A percentile compares a stretch with the other conserved stretches of the same genome.
These are phyloP conservation scores for Selenicereus undatus DNA, from an alignment of 148 eudicot genomes.

Conservation along the genomic window DNA sequence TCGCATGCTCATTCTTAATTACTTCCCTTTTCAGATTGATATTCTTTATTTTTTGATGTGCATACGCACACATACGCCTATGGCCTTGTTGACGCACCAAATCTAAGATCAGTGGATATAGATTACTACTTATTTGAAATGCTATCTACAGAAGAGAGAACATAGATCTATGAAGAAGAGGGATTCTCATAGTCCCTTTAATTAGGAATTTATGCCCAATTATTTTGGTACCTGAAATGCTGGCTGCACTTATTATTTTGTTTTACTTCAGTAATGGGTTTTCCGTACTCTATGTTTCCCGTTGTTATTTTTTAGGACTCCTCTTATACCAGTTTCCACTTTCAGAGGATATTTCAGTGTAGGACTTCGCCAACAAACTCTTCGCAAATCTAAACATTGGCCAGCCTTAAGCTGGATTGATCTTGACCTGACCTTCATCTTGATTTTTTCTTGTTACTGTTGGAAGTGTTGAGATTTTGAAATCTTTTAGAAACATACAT, in stretches of 20 bases:
- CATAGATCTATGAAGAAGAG: neutral
- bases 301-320: neutral
- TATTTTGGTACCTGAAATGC: neutral
- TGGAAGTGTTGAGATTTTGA: neutral
- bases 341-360: neutral
- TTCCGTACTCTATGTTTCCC: neutral
- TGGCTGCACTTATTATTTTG: neutral
- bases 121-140: neutral
- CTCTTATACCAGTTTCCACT: neutral
- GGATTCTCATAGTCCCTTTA: neutral
- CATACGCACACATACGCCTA: neutral
- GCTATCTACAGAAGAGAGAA: neutral
- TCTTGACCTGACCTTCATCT: neutral
- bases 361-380: neutral
- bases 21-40: neutral
- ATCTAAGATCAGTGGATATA: neutral
- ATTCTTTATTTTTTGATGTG: neutral
- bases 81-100: no score
- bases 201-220: neutral
- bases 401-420: neutral
- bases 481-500: neutral
- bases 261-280: neutral
- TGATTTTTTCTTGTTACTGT: neutral
- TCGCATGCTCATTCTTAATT: neutral
- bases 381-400: neutral